phyloP scores from a whole-genome alignment of 129 eudicot genomes.

The Flaveria linearis region DNA sequence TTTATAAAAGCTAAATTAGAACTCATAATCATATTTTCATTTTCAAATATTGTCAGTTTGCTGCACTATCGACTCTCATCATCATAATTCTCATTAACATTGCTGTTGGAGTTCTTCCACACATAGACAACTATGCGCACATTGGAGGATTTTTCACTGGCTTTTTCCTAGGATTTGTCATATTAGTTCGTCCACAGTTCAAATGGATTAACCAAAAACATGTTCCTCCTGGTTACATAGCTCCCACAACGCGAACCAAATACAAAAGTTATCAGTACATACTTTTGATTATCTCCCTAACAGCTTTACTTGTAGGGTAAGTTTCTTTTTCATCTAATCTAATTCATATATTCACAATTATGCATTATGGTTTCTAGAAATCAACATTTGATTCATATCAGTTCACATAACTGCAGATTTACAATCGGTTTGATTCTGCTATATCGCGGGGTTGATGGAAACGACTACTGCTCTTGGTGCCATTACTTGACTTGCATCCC shows the following conservation, averaged over 20 bases:
- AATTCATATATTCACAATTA: not conserved
- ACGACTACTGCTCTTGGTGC: slow-evolving; percentile 73
- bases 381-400: not conserved
- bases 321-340: not conserved
- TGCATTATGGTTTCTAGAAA: not conserved
- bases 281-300: slow-evolving; percentile 40
- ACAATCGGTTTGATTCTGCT: slow-evolving; percentile 42
- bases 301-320: slow-evolving; percentile 49
- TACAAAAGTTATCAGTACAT: slow-evolving; percentile 64
- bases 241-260: slow-evolving; percentile 49
- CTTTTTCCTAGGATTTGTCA: slow-evolving; percentile 68
- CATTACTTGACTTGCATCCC: slow-evolving; percentile 77
- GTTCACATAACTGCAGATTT: slow-evolving; percentile 42
- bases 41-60: slow-evolving; percentile 22
- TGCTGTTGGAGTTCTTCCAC: slow-evolving; percentile 83
- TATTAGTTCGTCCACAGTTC: slow-evolving; percentile 66
- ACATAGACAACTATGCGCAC: slow-evolving; percentile 84
- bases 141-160: slow-evolving; percentile 85
- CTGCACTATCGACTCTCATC: slow-evolving; percentile 57
- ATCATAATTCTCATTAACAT: slow-evolving; percentile 56
- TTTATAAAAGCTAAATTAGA: not conserved
- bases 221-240: slow-evolving; percentile 46
- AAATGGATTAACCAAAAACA: slow-evolving; percentile 46
- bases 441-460: slow-evolving; percentile 56
- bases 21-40: not conserved